phyloP scores from a whole-genome alignment of 441 rosid species.

The Hura crepitans region DNA sequence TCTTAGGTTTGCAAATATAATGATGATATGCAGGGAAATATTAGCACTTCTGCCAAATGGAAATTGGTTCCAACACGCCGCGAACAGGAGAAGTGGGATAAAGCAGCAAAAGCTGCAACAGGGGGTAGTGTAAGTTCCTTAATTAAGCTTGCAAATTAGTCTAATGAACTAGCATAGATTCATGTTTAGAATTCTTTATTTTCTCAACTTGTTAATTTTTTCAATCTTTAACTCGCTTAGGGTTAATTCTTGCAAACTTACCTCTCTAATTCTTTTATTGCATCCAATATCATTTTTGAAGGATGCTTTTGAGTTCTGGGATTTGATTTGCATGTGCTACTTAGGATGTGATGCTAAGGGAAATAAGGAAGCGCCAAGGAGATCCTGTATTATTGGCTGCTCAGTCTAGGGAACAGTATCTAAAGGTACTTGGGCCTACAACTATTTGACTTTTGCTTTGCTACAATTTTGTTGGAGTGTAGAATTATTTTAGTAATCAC shows the following conservation, averaged over 20 bases:
- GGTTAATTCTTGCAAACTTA: background rate
- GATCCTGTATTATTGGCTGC: slow-evolving; percentile 75
- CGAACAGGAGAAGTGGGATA: slow-evolving; percentile 87
- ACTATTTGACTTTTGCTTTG: background rate
- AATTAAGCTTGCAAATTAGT: slow-evolving; percentile 6
- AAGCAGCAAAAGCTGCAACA: slow-evolving; percentile 72
- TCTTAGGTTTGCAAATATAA: slow-evolving; percentile 16
- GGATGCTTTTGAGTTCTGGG: slow-evolving; percentile 11
- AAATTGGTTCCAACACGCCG: slow-evolving; percentile 62
- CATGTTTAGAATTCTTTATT: slow-evolving; percentile 1
- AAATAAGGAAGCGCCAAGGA: slow-evolving; percentile 55
- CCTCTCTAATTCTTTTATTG: background rate
- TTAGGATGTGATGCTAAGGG: slow-evolving; percentile 65
- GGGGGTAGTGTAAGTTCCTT: slow-evolving; percentile 63
- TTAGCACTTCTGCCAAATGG: slow-evolving; percentile 46
- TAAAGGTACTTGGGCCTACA: slow-evolving; percentile 43
- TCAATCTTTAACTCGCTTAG: background rate
- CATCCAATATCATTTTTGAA: slow-evolving; percentile 3
- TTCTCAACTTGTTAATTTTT: background rate
- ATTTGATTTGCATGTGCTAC: slow-evolving; percentile 26
- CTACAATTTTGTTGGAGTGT: background rate
- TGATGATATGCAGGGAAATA: slow-evolving; percentile 35
- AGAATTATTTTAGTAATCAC: background rate
- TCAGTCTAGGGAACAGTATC: slow-evolving; percentile 64
- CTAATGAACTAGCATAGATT: background rate